phyloP scores from a whole-genome alignment of 352 stramenopile genomes.

The Blastocystis hominis region DNA sequence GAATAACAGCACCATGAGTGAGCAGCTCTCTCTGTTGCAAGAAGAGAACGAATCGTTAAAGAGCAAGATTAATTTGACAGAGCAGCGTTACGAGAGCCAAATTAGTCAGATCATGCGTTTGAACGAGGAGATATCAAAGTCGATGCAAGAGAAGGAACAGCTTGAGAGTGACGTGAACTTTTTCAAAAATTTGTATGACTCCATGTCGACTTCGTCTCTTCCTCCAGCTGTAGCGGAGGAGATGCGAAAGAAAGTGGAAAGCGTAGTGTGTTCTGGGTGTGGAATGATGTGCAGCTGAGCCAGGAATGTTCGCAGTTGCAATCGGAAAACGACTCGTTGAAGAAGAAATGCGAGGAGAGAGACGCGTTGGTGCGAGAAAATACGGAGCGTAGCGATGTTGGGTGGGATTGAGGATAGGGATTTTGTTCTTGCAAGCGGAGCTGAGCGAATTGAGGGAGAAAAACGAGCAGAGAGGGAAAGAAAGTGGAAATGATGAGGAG shows the following conservation, averaged over 20 bases:
- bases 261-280: not conserved
- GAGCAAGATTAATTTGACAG: not conserved
- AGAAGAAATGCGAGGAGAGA: not conserved
- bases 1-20: not conserved
- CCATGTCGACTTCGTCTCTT: not conserved
- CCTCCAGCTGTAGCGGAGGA: not conserved
- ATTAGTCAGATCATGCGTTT: constrained; percentile 27
- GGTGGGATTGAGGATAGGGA: not conserved
- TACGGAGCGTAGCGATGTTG: not conserved
- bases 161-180: not conserved
- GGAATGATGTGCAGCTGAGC: not conserved
- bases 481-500: not conserved
- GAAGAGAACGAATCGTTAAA: constrained; percentile 29
- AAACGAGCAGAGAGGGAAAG: not conserved
- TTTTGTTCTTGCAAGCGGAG: constrained; percentile 16
- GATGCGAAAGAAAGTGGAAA: constrained; percentile 12
- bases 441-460: not conserved
- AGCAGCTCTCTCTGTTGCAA: not conserved
- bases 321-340: not conserved
- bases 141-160: constrained; percentile 37
- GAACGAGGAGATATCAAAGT: not conserved
- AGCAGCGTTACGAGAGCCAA: not conserved
- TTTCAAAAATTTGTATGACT: not conserved
- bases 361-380: not conserved
- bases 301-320: not conserved